phyloP scores from a whole-genome alignment of 805 yeast genomes.

The Trichomonascus vanleenenianus region DNA sequence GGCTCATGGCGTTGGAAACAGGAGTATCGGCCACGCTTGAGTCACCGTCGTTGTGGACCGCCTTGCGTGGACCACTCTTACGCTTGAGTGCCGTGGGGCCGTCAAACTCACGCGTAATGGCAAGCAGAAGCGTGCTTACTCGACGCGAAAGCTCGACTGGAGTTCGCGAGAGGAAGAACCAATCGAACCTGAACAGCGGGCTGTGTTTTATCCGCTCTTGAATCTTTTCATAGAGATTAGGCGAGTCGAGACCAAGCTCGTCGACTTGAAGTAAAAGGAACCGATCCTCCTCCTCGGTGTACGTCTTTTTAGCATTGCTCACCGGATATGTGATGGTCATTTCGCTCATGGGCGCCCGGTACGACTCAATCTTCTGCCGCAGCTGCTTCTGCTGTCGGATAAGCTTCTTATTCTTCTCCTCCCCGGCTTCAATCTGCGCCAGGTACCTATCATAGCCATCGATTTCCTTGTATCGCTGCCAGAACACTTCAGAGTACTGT shows the following conservation, averaged over 20 bases:
- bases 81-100: conserved; percentile 27
- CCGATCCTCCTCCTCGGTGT: conserved; percentile 84
- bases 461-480: conserved; percentile 67
- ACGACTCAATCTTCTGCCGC: conserved; percentile 62
- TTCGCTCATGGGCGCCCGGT: conserved; percentile 68
- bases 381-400: conserved; percentile 71
- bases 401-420: conserved; percentile 59
- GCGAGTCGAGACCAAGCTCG: conserved; percentile 69
- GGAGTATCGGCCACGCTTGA: conserved; percentile 8
- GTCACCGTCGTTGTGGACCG: not conserved
- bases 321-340: conserved; percentile 67
- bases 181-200: conserved; percentile 77
- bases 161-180: conserved; percentile 73
- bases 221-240: conserved; percentile 67
- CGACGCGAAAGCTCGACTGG: conserved; percentile 75
- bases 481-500: conserved; percentile 69
- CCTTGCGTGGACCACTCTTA: conserved; percentile 18
- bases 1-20: not conserved
- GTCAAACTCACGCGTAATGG: conserved; percentile 65
- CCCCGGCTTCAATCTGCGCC: conserved; percentile 79
- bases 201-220: conserved; percentile 61
- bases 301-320: conserved; percentile 57
- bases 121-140: conserved; percentile 67
- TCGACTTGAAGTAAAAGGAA: conserved; percentile 71
- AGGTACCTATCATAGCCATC: conserved; percentile 87